Evolutionary conservation across 2,329 filamentous ascomycete species (phyloP).

Genomic region (Ophiosphaerella korrae): DNA sequence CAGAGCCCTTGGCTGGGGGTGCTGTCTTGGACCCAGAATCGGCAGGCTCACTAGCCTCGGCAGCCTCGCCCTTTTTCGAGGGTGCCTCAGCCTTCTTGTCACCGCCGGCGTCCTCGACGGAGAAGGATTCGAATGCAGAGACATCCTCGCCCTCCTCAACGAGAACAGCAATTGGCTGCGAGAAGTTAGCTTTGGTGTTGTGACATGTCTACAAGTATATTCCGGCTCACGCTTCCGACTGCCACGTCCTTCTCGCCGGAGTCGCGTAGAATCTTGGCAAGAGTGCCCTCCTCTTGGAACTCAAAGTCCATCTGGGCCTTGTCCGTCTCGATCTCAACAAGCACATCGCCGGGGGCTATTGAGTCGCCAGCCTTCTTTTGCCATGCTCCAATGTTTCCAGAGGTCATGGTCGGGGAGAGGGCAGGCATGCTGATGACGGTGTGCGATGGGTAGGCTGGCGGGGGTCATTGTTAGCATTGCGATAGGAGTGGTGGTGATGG

Average conservation of each 20-base stretch:
- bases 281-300: constrained; percentile 95
- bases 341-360: constrained; percentile 87
- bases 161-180: constrained; percentile 90
- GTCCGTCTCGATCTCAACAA: constrained; percentile 98
- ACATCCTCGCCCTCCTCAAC: constrained; percentile 91
- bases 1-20: constrained; percentile 56
- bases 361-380: constrained; percentile 94
- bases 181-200: constrained; percentile 28
- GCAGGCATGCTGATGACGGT: constrained; percentile 97
- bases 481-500: too few relatives aligned
- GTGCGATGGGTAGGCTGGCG: constrained; percentile 88
- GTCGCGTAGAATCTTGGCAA: constrained; percentile 93
- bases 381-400: constrained; percentile 95
- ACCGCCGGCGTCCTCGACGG: constrained; percentile 86
- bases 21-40: constrained; percentile 63
- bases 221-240: constrained; percentile 80
- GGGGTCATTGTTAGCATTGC: constrained; percentile 36
- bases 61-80: constrained; percentile 66
- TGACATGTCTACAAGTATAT: too few relatives aligned
- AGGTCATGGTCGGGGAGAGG: constrained; percentile 95
- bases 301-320: constrained; percentile 99
- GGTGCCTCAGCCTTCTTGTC: constrained; percentile 68
- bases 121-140: constrained; percentile 86
- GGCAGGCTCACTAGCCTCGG: constrained; percentile 66
- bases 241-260: constrained; percentile 91